These are phyloP conservation scores for Stagonosporopsis chrysanthemi DNA, from an alignment of 2,329 filamentous ascomycete species.

Conservation along the genomic window DNA sequence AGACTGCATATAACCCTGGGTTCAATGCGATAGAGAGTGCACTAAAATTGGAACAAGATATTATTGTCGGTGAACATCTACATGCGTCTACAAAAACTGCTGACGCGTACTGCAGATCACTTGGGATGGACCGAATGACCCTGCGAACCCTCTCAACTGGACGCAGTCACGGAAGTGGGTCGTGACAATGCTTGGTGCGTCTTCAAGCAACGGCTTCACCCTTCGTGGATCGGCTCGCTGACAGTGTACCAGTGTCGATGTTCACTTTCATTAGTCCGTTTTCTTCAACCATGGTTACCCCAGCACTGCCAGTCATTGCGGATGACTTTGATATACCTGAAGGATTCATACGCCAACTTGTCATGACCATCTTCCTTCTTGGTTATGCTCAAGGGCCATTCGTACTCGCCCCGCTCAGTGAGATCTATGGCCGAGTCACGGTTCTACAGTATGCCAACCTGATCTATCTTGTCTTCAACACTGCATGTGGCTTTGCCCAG, in stretches of 20 bases:
- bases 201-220: not conserved
- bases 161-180: conserved; percentile 53
- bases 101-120: conserved; percentile 40
- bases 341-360: conserved; percentile 39
- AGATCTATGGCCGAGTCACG: conserved; percentile 46
- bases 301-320: conserved; percentile 40
- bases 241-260: conserved; percentile 29
- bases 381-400: conserved; percentile 50
- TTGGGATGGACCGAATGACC: conserved; percentile 57
- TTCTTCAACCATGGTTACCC: conserved; percentile 50
- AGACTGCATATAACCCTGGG: conserved; percentile 20
- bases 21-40: conserved; percentile 13
- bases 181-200: conserved; percentile 50
- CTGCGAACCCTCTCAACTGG: conserved; percentile 58
- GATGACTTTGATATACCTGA: conserved; percentile 43
- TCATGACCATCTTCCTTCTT: conserved; percentile 49
- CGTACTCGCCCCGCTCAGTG: conserved; percentile 46
- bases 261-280: conserved; percentile 52
- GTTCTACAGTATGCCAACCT: conserved; percentile 47
- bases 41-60: conserved; percentile 20
- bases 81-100: not conserved
- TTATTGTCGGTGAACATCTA: conserved; percentile 23
- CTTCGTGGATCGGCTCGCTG: not conserved
- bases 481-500: conserved; percentile 44
- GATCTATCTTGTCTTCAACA: conserved; percentile 46